Conservation (phyloP, 441 rosid genomes). For the Syzygium syzygioides region DNA sequence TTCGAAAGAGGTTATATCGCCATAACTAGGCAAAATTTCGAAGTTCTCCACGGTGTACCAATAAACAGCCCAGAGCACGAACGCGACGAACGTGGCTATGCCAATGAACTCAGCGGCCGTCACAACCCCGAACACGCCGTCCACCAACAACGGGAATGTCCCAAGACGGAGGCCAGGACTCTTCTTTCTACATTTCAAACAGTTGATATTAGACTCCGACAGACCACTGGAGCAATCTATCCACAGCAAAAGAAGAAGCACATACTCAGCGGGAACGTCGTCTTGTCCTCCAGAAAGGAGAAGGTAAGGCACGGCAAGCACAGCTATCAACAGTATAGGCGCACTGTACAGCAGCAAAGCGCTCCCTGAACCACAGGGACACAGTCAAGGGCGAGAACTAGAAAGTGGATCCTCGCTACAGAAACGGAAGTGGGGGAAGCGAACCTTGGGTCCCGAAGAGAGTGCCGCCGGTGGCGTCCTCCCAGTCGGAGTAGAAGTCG, state of each 20-base stretch:
- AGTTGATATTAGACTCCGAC: neutral
- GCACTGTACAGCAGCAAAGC: neutral
- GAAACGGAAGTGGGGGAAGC: neutral
- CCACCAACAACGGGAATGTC: conserved; percentile 1
- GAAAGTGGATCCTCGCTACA: neutral
- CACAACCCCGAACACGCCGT: neutral
- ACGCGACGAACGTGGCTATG: neutral
- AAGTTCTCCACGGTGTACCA: neutral
- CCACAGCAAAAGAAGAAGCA: neutral
- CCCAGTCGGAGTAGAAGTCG: conserved; percentile 7
- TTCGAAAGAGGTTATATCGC: conserved; percentile 1
- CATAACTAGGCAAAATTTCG: neutral
- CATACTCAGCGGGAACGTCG: neutral
- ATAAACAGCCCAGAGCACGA: neutral
- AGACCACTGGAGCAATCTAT: neutral
- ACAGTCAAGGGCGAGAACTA: neutral
- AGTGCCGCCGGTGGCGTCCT: conserved; percentile 7
- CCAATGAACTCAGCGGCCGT: neutral
- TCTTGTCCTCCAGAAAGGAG: conserved; percentile 1
- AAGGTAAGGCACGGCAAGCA: neutral
- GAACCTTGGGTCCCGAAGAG: conserved; percentile 8
- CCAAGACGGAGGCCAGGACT: neutral
- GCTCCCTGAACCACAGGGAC: neutral
- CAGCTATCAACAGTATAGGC: neutral
- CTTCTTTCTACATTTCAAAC: neutral